Percentiles rank a stretch among this genome's conserved stretches.
These are phyloP conservation scores for Oryza punctata DNA, from an alignment of 176 grass and related monocot species.

Conservation along the genomic window DNA sequence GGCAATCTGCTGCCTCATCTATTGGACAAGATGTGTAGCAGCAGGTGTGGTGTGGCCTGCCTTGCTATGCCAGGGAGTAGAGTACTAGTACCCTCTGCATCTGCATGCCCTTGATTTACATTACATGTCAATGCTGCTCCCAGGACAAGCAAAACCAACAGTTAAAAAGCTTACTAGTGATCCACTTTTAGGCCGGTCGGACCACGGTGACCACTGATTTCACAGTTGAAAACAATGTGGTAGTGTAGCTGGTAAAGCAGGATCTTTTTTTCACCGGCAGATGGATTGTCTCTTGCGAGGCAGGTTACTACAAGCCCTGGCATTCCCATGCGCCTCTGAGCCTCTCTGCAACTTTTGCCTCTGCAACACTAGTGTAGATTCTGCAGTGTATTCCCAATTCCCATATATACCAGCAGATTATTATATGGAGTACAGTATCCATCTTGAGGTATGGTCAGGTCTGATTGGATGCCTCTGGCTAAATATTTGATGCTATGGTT, in stretches of 20 bases:
- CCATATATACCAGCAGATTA: slow-evolving; percentile 14
- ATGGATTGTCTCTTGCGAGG: slow-evolving; percentile 36
- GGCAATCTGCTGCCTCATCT: slow-evolving; percentile 22
- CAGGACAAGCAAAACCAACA: slow-evolving; percentile 15
- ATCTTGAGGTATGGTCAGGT: slow-evolving; percentile 42
- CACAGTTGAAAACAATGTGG: slow-evolving; percentile 27
- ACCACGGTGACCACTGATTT: slow-evolving; percentile 35
- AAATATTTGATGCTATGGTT: slow-evolving; percentile 33
- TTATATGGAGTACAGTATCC: not conserved
- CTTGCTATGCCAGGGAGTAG: not conserved
- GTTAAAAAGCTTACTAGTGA: slow-evolving; percentile 37
- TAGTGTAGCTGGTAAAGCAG: slow-evolving; percentile 18
- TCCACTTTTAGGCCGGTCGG: slow-evolving; percentile 37
- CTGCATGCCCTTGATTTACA: slow-evolving; percentile 14
- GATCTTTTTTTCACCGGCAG: slow-evolving; percentile 18
- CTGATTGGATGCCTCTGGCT: slow-evolving; percentile 31
- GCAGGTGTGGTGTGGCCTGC: slow-evolving; percentile 30
- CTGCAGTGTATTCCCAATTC: slow-evolving; percentile 27
- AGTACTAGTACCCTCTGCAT: not conserved
- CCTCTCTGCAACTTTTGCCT: slow-evolving; percentile 27
- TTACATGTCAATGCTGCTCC: slow-evolving; percentile 3
- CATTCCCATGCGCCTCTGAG: not conserved
- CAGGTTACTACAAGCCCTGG: slow-evolving; percentile 1
- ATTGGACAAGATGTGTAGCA: slow-evolving; percentile 37
- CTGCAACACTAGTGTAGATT: slow-evolving; percentile 28